Percentiles rank a stretch among this genome's conserved stretches.
Evolutionary conservation across 176 grass and related monocot species (phyloP).

Genomic region (Pontederia paniculata): DNA sequence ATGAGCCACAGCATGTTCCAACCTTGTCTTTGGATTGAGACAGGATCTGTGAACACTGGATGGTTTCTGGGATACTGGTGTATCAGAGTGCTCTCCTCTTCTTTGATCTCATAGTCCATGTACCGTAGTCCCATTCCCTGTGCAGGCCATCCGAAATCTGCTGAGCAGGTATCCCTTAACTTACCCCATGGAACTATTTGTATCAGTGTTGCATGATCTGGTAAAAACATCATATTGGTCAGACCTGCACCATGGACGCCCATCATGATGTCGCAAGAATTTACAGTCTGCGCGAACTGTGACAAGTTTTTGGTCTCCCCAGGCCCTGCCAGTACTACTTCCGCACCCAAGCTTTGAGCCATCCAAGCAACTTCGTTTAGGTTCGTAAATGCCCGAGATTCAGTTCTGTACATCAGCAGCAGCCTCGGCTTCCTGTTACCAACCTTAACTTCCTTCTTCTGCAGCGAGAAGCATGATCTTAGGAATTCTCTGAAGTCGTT

Average conservation of each 20-base stretch:
- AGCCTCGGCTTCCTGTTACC: constrained; percentile 26
- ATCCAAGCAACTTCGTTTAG: constrained; percentile 33
- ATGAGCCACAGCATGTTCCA: constrained; percentile 37
- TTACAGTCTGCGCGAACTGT: constrained; percentile 41
- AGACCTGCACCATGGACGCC: constrained; percentile 83
- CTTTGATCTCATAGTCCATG: constrained; percentile 62
- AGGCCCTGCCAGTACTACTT: constrained; percentile 42
- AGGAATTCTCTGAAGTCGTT: constrained; percentile 26
- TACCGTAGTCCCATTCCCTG: constrained; percentile 57
- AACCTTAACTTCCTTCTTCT: neutral
- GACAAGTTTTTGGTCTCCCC: constrained; percentile 44
- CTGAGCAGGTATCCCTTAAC: constrained; percentile 32
- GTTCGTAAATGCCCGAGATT: constrained; percentile 58
- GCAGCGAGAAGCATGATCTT: constrained; percentile 23
- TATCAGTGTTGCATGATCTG: constrained; percentile 45
- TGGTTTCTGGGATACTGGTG: constrained; percentile 62
- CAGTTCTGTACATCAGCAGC: constrained; percentile 36
- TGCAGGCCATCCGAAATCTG: constrained; percentile 47
- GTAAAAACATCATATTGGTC: constrained; percentile 88
- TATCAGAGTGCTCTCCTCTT: constrained; percentile 67
- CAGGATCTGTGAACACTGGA: constrained; percentile 63
- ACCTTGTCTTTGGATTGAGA: constrained; percentile 39
- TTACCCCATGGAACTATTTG: constrained; percentile 75
- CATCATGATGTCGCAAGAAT: constrained; percentile 51
- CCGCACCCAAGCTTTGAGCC: constrained; percentile 35